Evolutionary conservation across 306 rosid species (phyloP), one percentile per base, ranked within the genome.

Genomic region (Dryas octopetala): DNA sequence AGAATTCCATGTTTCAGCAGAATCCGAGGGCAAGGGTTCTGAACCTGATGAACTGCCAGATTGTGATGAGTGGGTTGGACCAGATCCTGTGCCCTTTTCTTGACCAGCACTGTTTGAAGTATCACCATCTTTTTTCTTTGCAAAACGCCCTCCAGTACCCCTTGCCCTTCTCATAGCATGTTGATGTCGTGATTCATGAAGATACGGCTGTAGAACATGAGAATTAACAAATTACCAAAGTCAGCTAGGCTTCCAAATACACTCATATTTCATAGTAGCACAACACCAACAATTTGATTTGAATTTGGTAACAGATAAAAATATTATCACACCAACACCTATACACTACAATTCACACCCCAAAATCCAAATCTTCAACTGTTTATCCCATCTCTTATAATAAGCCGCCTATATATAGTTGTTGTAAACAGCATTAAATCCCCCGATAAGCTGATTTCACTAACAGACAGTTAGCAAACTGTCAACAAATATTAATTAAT

Each of bases 151-250:
- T 70, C 98, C 98, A 0, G 48, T 95, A 41, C 98, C 91, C 76
- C 98, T 89, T n/a, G 86, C 96, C 88, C 98, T 84, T 78, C 97
- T 85, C 93, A 95, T 78, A 73, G 98, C 98, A 89, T 95, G 98
- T 85, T 89, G 98, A 73, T 95, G 98, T 41, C 98, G 88, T 71
- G 98, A 95, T 83, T 95, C 98, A 74, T 91, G 98, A 70, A 95
- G 98, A 84, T 95, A 95, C 4, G 98, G 97, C 98, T 95, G 89
- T 5, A 61, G 52, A 77, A 79, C 53, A 84, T 49, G 19, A 73
- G 47, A 77, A 17, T 80, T 26, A 81, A 71, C 74, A 74, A 45
- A 23, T 67, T 73, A 82, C 59, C 74, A 71, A 43, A 73, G 66
- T 68, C 52, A 32, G 45, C 54, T 49, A 57, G 48, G 40, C 28